Base-by-base conservation (phyloP, 1,139 yeast species). In the Protomyces pachydermus region DNA sequence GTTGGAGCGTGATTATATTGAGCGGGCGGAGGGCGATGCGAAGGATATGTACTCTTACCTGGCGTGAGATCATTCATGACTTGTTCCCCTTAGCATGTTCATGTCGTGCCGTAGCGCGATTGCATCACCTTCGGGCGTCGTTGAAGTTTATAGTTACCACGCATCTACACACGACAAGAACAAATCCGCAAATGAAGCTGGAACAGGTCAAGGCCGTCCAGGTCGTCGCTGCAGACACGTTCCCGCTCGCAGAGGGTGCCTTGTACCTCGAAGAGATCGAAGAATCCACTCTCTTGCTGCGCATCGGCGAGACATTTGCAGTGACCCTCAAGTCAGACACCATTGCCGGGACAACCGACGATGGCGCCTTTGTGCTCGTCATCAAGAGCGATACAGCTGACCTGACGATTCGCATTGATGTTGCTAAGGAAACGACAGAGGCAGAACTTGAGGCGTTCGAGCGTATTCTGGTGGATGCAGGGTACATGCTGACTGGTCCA, bases 1-100 rank as follows among this genome's bases (percentile, higher is more conserved):
- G 74, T 87, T 93, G 65, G 97, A 91, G 69, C 85, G 86, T 75
- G 96, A 89, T 72, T 93, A 90, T 73, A 77, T 93, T 68, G 85
- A 84, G 71, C 85, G 98, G 75, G 80, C 84, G 57, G 93, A 86
- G 66, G 48, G 48, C 23, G 48, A 42, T 5, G 86, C 84, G 65
- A 88, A 86, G 72, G 72, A 70, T 54, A 81, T 85, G 61, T 91
- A 90, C 73, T 87, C 87, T 70, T 93, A 93, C 74, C 78, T 91
- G 69, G 95, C 96, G 42, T 85, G 75, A 20, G 4, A 3, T 42
- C 42, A n/a, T 37, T 37, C 42, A 14, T 12, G 16, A 9, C 16
- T 37, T 68, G 28, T 12, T 23, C 12, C 3, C n/a, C 14, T 14
- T 5, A n/a, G 42, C 42, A 12, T 37, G 4, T 37, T 37, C 14